Evolutionary conservation across 2,329 filamentous ascomycete genomes (phyloP), one percentile per base, ranked within the genome.

Genomic region (Laburnicola sp.): DNA sequence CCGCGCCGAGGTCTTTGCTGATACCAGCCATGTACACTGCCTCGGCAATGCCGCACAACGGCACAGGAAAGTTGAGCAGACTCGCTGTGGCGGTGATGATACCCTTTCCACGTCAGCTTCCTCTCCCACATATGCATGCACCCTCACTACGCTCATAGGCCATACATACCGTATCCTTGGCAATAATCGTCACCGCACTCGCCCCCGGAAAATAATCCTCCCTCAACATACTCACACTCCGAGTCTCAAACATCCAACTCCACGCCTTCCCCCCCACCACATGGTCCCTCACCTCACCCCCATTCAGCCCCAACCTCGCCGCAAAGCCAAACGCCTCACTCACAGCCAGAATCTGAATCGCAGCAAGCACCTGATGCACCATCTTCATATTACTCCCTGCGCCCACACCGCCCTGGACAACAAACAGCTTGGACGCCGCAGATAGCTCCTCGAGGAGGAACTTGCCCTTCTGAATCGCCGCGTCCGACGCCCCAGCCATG

Each of bases 21-120:
- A 87, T 69, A 10, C 79, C 83, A 26, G 81, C 72, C 48, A 86
- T 79, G 64, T 87, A 88, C 26, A 82, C 77, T 67, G 87, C 84
- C 70, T 89, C 86, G 8, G 86, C 85, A 0, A 79, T 77, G 32
- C 79, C 80, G 48, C 81, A 82, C 64, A 89, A 80, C 0, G 83
- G 83, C 1, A 80, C 80, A 0, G 84, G 79, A 66, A 86, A 88
- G 26, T 76, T 75, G 47, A 76, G 72, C 36, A 81, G 74, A 21
- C 84, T 76, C 1, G 85, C 84, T 51, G 84, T 84, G 25, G 82
- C 80, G 1, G 86, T 88, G 66, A 89, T 87, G 70, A 89, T 89
- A 43, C 81, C 78, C 64, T 80, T 36, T 50, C 21, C 10, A 32
- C 6, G 35, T 60, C 28, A 58, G 51, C 36, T 44, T 16, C 2